Conservation (phyloP, 1,284 basidiomycete genomes). For the Sanghuangporus sanghuang region DNA sequence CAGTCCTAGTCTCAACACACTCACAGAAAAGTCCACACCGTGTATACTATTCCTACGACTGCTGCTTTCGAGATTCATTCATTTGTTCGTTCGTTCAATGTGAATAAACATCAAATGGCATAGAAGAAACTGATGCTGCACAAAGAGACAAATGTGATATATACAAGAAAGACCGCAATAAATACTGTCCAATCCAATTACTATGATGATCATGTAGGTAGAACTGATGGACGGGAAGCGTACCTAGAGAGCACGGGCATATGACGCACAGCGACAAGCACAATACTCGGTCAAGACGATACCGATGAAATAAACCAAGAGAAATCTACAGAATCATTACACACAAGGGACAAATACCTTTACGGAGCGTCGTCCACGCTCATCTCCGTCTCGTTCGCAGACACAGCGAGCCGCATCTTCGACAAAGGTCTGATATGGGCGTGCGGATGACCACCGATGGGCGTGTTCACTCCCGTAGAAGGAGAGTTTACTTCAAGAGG, state of each 20-base stretch:
- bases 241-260: not conserved
- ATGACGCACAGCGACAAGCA: not conserved
- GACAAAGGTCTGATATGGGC: not conserved
- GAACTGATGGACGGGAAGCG: not conserved
- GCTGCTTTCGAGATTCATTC: no score
- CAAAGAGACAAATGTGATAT: not conserved
- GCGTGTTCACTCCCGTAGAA: not conserved
- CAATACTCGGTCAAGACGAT: not conserved
- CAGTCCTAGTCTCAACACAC: no score
- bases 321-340: not conserved
- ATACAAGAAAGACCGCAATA: not conserved
- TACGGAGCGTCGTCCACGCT: not conserved
- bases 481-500: not conserved
- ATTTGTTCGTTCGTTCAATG: no score
- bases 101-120: no score
- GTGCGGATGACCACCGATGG: not conserved
- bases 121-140: no score
- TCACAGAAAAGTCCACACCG: no score
- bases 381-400: conserved; percentile 7
- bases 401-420: conserved; percentile 16
- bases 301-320: not conserved
- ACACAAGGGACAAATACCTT: not conserved
- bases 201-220: not conserved
- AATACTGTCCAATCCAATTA: not conserved
- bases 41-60: no score